Percentiles rank a stretch among this genome's conserved stretches.
Evolutionary conservation across 1,284 basidiomycete genomes (phyloP).

Genomic region (Naganishia albida): DNA sequence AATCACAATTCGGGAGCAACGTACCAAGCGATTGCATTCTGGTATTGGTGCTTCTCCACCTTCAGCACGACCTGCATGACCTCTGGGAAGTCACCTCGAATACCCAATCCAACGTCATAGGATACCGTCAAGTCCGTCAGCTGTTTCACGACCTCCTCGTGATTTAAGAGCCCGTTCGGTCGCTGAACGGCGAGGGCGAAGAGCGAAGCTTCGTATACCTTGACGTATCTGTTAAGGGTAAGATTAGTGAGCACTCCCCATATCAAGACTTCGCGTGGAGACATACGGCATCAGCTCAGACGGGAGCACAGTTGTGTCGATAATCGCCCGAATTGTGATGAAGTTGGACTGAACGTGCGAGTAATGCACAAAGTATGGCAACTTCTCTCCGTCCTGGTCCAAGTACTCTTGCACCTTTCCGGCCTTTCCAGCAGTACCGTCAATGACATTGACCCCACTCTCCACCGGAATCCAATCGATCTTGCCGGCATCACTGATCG

Average conservation of each 20-base stretch:
- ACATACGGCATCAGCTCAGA: slow-evolving; percentile 73
- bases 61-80: slow-evolving; percentile 75
- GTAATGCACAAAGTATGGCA: slow-evolving; percentile 91
- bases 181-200: slow-evolving; percentile 84
- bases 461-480: slow-evolving; percentile 95
- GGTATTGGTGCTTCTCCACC: slow-evolving; percentile 79
- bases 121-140: slow-evolving; percentile 88
- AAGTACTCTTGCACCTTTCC: slow-evolving; percentile 62
- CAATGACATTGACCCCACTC: slow-evolving; percentile 54
- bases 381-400: slow-evolving; percentile 64
- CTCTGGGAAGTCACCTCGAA: slow-evolving; percentile 71
- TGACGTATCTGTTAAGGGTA: slow-evolving; percentile 63
- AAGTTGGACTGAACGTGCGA: slow-evolving; percentile 92
- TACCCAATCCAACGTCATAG: slow-evolving; percentile 76
- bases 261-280: not conserved
- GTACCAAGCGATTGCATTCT: slow-evolving; percentile 75
- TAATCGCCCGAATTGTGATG: slow-evolving; percentile 74
- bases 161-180: slow-evolving; percentile 68
- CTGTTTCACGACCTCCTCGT: slow-evolving; percentile 88
- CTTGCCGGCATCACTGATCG: slow-evolving; percentile 64
- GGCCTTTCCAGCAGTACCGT: slow-evolving; percentile 35
- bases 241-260: not conserved
- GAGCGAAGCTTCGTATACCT: slow-evolving; percentile 81
- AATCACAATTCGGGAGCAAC: not conserved
- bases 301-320: slow-evolving; percentile 73